Base-by-base conservation (phyloP, 495 filamentous ascomycete species). In the Neurospora sp. region DNA sequence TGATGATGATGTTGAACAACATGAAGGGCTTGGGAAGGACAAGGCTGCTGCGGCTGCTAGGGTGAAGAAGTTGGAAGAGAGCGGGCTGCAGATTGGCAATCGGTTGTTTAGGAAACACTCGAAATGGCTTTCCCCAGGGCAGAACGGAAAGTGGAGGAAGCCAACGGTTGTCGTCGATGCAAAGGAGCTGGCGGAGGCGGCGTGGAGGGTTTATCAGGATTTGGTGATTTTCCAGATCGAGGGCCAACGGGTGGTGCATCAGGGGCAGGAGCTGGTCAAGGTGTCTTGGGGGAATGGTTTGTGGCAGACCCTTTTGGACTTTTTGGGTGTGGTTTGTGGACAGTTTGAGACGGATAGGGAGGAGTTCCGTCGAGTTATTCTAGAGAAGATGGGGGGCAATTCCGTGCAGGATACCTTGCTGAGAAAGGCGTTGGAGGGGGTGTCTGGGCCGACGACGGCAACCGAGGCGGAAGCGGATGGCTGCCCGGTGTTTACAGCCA, bases 341-440 rank as follows among this genome's bases (percentile, higher is more conserved):
- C 54, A 9, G 6, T 66, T 66, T 9, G 54, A 66, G 27, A 18
- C 27, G 27, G 27, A 66, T 66, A 37, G 27, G 27, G 54, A 35
- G 27, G 12, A 66, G 23, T 66, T 66, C 12, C 54, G 27, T 6
- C 54, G 54, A 6, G 54, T 35, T 37, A 66, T 66, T 18, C 3
- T 18, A 4, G 54, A 66, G 0, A 66, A 37, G 54, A 66, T 66
- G 1, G 54, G 54, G 6, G 54, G 54, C 0, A 31, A 10, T 66
- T 5, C 12, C 1, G 27, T 27, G 7, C 54, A 66, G 27, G 54
- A 35, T 35, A 2, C 27, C 27, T 35, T 66, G 54, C 2, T 66
- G 54, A 35, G 14, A 66, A 37, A 18, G 54, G 7, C 12, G 49
- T 80, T 10, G 70, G 69, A 5, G 72, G 78, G 1, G 27, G 71